Base-by-base conservation (phyloP, 495 filamentous ascomycete species). In the Penicillium coffeae region DNA sequence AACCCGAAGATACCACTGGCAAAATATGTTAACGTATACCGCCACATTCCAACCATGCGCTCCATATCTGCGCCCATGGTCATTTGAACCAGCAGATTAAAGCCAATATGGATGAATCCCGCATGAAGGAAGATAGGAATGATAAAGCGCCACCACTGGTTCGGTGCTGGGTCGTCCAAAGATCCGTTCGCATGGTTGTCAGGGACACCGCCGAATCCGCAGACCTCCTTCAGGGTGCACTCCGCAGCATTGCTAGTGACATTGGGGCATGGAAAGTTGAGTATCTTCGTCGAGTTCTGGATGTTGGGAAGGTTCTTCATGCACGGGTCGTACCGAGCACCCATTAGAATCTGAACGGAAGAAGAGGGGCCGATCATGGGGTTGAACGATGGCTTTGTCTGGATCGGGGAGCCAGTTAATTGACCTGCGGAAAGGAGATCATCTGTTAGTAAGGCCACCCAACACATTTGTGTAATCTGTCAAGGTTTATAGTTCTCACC, bases 131-230 rank as follows among this genome's bases (percentile, higher is more conserved):
- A 98, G 47, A 98, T 97, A 38, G 93, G 93, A 14, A 84, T 70
- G 63, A 98, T 96, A 70, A 98, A 96, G 42, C 93, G 84, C 62
- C 81, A 98, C 93, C 93, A 97, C 64, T 98, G 93, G 58, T 96
- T 84, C 13, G 93, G 93, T 44, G 75, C 66, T 3, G 69, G 74
- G 38, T 78, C 74, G 40, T 70, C 61, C 34, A 75, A 58, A 13
- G 63, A 64, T 37, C 72, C 70, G 19, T 49, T 49, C 1, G 60
- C 51, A 6, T 56, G 43, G 12, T 85, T 86, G 46, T 86, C 80
- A 1, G 83, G 79, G 7, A 88, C 81, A 35, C 86, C 88, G 42
- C 70, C 66, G 52, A 95, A 93, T 15, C 90, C 89, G 61, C 92
- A 97, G 14, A 91, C 75, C 8, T 94, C 66, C 1, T 81, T 84